Conservation (phyloP, 148 eudicot genomes). For the Bassia scoparia region DNA sequence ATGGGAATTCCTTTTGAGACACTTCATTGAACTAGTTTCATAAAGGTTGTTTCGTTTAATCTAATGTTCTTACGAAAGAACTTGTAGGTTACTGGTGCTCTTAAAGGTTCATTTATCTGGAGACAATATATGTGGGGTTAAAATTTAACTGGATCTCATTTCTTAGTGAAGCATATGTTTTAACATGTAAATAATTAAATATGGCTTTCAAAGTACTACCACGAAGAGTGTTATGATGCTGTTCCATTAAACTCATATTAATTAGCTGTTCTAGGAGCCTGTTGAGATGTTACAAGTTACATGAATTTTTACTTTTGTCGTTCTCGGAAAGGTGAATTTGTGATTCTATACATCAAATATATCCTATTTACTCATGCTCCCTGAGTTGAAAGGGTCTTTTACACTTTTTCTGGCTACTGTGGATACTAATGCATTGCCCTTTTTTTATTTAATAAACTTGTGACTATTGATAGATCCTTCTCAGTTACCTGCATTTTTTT, state of each 20-base stretch:
- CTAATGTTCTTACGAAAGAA: neutral
- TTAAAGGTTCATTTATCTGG: neutral
- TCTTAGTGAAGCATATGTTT: neutral
- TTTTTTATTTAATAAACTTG: too few species aligned
- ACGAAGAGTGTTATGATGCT: slow-evolving; percentile 3
- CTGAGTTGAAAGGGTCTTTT: neutral
- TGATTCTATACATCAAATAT: neutral
- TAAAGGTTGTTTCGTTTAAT: neutral
- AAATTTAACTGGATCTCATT: neutral
- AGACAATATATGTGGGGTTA: neutral
- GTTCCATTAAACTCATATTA: neutral
- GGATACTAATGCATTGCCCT: too few species aligned
- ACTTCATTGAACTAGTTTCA: neutral
- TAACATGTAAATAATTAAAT: neutral
- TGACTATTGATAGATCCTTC: neutral
- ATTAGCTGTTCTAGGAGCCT: neutral
- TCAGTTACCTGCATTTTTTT: neutral
- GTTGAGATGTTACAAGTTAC: neutral
- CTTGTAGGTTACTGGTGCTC: neutral
- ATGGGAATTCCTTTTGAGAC: neutral
- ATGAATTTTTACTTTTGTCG: neutral
- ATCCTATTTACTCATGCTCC: neutral
- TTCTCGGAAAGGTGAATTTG: neutral
- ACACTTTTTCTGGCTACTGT: neutral
- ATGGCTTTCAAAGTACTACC: neutral